Evolutionary conservation across 345 rosid genomes (phyloP), one percentile per base, ranked within the genome.

Genomic region (Hibiscus tridactylites): DNA sequence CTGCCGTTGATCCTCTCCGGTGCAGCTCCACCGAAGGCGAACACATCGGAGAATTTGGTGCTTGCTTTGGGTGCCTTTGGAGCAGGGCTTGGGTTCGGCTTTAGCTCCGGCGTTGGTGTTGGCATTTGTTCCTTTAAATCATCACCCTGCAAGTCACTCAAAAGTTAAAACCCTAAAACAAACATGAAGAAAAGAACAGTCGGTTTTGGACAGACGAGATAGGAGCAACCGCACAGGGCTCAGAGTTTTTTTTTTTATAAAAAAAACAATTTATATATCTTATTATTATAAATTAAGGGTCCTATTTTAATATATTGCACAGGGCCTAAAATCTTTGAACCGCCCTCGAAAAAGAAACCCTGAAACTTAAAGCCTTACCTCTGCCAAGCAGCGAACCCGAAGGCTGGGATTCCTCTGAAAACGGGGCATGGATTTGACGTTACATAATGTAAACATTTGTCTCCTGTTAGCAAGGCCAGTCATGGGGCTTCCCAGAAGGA

Each of bases 1-100:
- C 96, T 82, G 0, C 94, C 92, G 68, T 93, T 91, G 56, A 93
- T 88, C 77, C 97, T 89, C 83, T 93, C 98, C 15, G 97, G 98
- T 5, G 90, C 97, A 0, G 89, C 90, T 42, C 97, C 98, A 28
- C 92, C 81, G 35, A 93, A 91, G 4, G 96, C 97, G 13, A 93
- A 76, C 37, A 89, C 69, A 17, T 89, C 97, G 0, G 81, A 56
- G 69, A 88, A 85, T 12, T 79, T 88, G 0, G 89, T 86, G 82
- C 89, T 89, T 37, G 78, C 80, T 88, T 83, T 61, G 2, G 75
- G 81, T 39, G 81, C 64, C 0, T 57, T 10, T 8, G 61, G 68
- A 8, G 59, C 4, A 13, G 72, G 74, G 0, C 13, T 66, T 1
- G 64, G 76, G 29, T 9, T 58, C 0, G 70, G 64, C 56, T 35